phyloP scores from a whole-genome alignment of 495 filamentous ascomycete genomes.

The Bryoglossum gracile region DNA sequence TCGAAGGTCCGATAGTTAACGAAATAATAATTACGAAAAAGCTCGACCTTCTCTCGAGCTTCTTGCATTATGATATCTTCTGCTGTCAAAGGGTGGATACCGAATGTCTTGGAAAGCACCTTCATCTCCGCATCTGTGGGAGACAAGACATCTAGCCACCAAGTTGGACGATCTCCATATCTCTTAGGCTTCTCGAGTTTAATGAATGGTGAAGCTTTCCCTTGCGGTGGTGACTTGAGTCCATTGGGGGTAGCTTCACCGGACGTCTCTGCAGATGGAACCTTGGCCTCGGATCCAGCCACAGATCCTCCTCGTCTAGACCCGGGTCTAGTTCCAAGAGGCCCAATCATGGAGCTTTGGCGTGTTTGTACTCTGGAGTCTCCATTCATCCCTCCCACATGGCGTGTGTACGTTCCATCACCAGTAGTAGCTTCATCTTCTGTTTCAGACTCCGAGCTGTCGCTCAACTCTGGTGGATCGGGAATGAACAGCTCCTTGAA shows the following conservation, averaged over 20 bases:
- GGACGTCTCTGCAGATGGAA: conserved; percentile 6
- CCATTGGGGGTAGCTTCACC: conserved; percentile 18
- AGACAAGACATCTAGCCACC: conserved; percentile 89
- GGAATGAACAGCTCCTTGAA: conserved; percentile 78
- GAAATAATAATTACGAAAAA: conserved; percentile 96
- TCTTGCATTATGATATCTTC: conserved; percentile 98
- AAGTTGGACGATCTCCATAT: conserved; percentile 85
- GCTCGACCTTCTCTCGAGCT: conserved; percentile 93
- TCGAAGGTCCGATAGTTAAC: conserved; percentile 97
- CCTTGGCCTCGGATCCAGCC: background rate
- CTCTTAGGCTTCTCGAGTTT: conserved; percentile 46
- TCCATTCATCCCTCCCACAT: conserved; percentile 20
- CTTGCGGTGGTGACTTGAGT: conserved; percentile 15
- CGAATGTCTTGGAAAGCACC: conserved; percentile 83
- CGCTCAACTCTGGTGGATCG: conserved; percentile 44
- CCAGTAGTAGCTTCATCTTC: conserved; percentile 32
- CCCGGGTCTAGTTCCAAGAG: conserved; percentile 1
- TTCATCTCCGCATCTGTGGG: conserved; percentile 93
- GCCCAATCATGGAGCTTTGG: conserved; percentile 14
- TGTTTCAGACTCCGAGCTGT: conserved; percentile 53
- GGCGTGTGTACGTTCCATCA: conserved; percentile 15
- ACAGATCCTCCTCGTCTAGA: background rate
- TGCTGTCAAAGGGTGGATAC: conserved; percentile 87
- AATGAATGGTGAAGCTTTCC: conserved; percentile 12
- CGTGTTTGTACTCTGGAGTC: conserved; percentile 20